Evolutionary conservation across 1,284 basidiomycete species (phyloP).

Genomic region (Neolentinus lepideus): DNA sequence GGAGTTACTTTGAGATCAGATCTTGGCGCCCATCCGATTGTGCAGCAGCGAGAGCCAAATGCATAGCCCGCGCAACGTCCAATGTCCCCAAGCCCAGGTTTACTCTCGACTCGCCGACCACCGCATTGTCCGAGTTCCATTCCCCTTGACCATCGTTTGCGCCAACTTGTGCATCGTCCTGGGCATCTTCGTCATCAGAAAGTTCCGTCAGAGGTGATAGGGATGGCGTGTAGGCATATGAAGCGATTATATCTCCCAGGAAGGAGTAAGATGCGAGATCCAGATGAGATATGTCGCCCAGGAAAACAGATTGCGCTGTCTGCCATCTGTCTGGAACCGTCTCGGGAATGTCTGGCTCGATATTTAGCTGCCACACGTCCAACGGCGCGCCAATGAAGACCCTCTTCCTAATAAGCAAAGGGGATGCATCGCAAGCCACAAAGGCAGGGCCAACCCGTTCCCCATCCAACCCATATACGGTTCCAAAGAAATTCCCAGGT

Average conservation of each 20-base stretch:
- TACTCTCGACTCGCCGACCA: background rate
- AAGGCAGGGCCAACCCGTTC: background rate
- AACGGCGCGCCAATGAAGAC: background rate
- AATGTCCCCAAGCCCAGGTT: background rate
- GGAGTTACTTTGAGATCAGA: background rate
- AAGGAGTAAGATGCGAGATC: background rate
- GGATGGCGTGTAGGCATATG: background rate
- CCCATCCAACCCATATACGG: background rate
- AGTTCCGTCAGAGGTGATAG: background rate
- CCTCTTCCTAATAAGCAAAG: background rate
- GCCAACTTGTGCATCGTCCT: background rate
- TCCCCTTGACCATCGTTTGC: background rate
- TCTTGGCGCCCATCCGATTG: background rate
- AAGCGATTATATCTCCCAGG: background rate
- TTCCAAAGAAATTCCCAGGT: background rate
- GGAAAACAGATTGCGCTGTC: background rate
- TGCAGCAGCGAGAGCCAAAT: background rate
- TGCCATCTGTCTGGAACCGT: background rate
- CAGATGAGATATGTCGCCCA: background rate
- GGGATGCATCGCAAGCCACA: background rate
- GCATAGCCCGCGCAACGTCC: background rate
- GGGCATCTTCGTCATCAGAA: background rate
- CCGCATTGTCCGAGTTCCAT: background rate
- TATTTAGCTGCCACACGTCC: background rate
- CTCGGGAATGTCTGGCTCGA: background rate